Conservation (phyloP, 345 rosid genomes). For the Eucalyptus globulus region DNA sequence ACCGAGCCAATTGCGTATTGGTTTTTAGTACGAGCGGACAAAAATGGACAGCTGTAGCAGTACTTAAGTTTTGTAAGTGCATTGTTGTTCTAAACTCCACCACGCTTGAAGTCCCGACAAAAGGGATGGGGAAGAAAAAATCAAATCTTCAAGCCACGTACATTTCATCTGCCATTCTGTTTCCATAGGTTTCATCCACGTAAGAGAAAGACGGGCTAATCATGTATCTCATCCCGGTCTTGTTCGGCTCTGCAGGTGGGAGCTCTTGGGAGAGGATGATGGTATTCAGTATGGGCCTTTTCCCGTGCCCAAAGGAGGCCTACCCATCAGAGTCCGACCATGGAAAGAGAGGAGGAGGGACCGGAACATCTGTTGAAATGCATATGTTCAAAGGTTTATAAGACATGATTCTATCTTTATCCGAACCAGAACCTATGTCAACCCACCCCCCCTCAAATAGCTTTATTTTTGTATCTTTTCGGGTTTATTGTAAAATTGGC, state of each 20-base stretch:
- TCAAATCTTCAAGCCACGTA: neutral
- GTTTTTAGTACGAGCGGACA: neutral
- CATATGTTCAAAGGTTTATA: neutral
- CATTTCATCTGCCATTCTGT: neutral
- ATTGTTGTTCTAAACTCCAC: neutral
- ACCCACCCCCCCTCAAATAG: no score
- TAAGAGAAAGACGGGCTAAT: neutral
- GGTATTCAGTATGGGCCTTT: slow-evolving; percentile 93
- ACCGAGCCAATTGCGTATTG: neutral
- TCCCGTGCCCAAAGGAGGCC: slow-evolving; percentile 82
- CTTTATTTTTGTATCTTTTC: neutral
- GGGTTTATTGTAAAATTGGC: neutral
- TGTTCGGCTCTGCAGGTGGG: slow-evolving; percentile 53
- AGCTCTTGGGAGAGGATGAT: slow-evolving; percentile 48
- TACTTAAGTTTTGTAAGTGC: neutral
- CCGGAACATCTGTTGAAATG: neutral
- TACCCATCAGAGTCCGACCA: slow-evolving; percentile 48
- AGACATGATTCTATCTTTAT: neutral
- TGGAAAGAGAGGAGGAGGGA: neutral
- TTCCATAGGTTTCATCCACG: neutral
- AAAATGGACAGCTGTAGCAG: neutral
- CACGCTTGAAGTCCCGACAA: neutral
- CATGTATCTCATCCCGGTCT: neutral
- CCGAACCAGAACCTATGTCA: neutral
- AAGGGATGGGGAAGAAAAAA: neutral